A percentile compares a stretch with the other conserved stretches of the same genome.
Conservation (phyloP, 192 early-diverging fungal genomes). For the Pilobolus umbonatus region DNA sequence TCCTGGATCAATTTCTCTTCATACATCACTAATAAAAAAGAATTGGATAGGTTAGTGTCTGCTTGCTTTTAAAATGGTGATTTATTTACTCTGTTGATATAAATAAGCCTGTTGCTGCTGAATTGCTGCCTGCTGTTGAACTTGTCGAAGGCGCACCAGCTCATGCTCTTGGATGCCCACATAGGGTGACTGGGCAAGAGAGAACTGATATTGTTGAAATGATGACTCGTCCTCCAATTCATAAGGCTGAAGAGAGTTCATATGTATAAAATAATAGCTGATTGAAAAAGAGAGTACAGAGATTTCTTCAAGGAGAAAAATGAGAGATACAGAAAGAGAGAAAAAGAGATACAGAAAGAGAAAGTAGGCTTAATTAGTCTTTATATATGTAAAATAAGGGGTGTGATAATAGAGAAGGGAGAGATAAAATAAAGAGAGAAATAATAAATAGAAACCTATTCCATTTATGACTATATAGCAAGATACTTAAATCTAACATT, state of each 20-base stretch:
- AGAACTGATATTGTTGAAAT: neutral
- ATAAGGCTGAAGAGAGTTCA: neutral
- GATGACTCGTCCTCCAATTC: neutral
- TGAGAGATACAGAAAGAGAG: neutral
- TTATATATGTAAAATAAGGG: neutral
- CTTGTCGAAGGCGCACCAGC: conserved; percentile 1
- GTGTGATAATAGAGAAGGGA: no score
- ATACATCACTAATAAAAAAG: neutral
- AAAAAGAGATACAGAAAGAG: neutral
- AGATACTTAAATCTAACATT: no score
- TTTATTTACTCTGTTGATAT: conserved; percentile 12
- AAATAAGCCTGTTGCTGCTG: conserved; percentile 12
- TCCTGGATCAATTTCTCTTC: no score
- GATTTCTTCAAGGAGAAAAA: neutral
- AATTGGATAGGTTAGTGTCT: neutral
- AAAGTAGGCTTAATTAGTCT: neutral
- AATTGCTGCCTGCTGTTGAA: conserved; percentile 17
- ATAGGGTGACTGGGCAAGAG: neutral
- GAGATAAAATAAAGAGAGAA: no score
- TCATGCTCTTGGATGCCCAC: neutral
- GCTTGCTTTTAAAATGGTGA: neutral
- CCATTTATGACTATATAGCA: no score
- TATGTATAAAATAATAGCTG: neutral
- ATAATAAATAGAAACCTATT: no score
- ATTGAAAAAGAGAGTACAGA: neutral